These are phyloP conservation scores for Lolium rigidum DNA, from an alignment of 176 grass and related monocot species.

Conservation along the genomic window DNA sequence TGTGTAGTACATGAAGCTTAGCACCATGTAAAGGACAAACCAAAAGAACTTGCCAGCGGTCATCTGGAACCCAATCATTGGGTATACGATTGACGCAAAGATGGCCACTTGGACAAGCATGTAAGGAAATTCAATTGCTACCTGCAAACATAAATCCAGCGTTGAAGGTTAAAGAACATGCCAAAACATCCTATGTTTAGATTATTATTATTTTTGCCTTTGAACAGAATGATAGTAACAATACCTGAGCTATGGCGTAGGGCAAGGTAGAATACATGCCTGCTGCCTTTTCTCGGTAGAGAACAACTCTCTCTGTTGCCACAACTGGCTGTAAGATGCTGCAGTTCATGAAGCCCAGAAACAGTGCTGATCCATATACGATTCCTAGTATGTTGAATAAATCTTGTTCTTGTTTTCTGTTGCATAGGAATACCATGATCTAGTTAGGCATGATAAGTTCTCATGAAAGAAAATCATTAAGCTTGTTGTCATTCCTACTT, in stretches of 20 bases:
- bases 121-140: conserved; percentile 63
- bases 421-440: conserved; percentile 31
- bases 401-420: conserved; percentile 78
- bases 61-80: conserved; percentile 74
- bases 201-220: background rate
- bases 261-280: conserved; percentile 80
- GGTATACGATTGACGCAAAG: conserved; percentile 61
- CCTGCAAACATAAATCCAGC: conserved; percentile 38
- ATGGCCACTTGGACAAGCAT: conserved; percentile 66
- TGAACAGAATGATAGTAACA: background rate
- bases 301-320: conserved; percentile 61
- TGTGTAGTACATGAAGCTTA: conserved; percentile 78
- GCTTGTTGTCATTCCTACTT: conserved; percentile 38
- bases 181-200: background rate
- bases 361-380: conserved; percentile 62
- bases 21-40: conserved; percentile 67
- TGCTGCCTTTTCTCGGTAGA: conserved; percentile 72
- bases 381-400: conserved; percentile 82
- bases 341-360: conserved; percentile 78
- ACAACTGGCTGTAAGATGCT: conserved; percentile 76
- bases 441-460: background rate
- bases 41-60: conserved; percentile 57
- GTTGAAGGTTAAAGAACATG: background rate
- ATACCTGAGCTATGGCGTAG: conserved; percentile 74
- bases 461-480: conserved; percentile 20